phyloP scores from a whole-genome alignment of 352 stramenopile genomes.

The Pythium dissotocum region DNA sequence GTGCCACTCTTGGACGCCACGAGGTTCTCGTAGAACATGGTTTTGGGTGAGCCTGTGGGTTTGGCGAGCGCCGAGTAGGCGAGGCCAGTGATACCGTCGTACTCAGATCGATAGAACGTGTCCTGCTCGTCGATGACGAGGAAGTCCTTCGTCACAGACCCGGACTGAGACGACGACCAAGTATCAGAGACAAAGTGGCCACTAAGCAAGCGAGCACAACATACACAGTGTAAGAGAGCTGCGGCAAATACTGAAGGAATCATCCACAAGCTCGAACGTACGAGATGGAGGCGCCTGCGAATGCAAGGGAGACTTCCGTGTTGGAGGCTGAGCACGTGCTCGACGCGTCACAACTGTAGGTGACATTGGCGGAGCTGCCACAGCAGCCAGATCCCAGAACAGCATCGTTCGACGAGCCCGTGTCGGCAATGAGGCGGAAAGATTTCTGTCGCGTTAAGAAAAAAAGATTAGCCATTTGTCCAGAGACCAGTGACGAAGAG shows the following conservation, averaged over 20 bases:
- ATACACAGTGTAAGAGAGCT: neutral
- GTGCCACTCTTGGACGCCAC: constrained; percentile 39
- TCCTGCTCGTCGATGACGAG: constrained; percentile 73
- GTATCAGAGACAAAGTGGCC: constrained; percentile 72
- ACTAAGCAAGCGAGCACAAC: constrained; percentile 24
- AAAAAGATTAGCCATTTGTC: neutral
- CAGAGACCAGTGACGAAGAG: neutral
- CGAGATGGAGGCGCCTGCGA: constrained; percentile 66
- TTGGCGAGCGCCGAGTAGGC: constrained; percentile 60
- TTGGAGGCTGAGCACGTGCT: constrained; percentile 51
- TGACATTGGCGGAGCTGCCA: constrained; percentile 37
- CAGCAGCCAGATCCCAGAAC: constrained; percentile 69
- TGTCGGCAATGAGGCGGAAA: constrained; percentile 81
- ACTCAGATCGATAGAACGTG: constrained; percentile 72
- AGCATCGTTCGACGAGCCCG: constrained; percentile 80
- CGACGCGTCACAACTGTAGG: constrained; percentile 68
- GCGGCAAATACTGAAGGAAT: neutral
- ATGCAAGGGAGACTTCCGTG: constrained; percentile 40
- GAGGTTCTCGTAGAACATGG: constrained; percentile 63
- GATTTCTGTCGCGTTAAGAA: constrained; percentile 40
- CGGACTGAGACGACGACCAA: constrained; percentile 60
- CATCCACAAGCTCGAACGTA: constrained; percentile 28
- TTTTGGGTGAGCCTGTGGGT: constrained; percentile 37
- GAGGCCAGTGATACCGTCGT: constrained; percentile 79
- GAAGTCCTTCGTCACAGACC: constrained; percentile 62